Conservation (phyloP, 768 basidiomycete species). For the Termitomyces sp. region DNA sequence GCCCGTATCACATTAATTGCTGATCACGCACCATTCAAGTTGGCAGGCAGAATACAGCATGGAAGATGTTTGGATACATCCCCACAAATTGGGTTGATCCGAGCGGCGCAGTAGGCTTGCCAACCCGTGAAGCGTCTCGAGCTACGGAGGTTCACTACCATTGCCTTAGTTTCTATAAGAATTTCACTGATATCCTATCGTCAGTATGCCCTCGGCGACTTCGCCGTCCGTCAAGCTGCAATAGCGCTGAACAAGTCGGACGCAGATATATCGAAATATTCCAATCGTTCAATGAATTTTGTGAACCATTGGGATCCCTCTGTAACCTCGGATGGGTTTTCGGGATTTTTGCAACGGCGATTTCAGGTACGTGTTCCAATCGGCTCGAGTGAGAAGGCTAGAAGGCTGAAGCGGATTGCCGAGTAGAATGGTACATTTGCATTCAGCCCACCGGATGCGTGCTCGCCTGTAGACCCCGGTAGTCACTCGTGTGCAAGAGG, state of each 20-base stretch:
- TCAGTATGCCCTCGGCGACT: constrained; percentile 45
- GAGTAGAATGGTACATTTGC: constrained; percentile 44
- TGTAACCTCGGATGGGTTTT: constrained; percentile 39
- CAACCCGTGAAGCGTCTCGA: constrained; percentile 45
- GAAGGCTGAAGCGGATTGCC: background rate
- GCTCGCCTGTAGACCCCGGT: constrained; percentile 42
- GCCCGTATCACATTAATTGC: background rate
- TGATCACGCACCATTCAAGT: constrained; percentile 18
- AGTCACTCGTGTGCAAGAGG: constrained; percentile 44
- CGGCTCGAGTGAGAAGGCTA: background rate
- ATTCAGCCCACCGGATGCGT: constrained; percentile 42
- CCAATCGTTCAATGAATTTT: constrained; percentile 47
- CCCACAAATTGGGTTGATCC: constrained; percentile 45
- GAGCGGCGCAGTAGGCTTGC: constrained; percentile 38
- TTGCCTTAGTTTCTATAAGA: background rate
- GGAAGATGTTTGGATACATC: constrained; percentile 44
- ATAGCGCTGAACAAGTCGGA: constrained; percentile 31
- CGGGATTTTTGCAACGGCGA: constrained; percentile 40
- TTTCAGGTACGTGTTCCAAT: constrained; percentile 25
- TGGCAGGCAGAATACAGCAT: constrained; percentile 46
- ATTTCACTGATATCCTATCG: background rate
- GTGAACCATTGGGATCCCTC: constrained; percentile 44
- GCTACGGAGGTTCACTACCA: constrained; percentile 33
- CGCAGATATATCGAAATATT: constrained; percentile 34
- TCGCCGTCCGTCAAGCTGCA: constrained; percentile 47